Evolutionary conservation across 495 filamentous ascomycete genomes (phyloP).

Genomic region (Daldinia grandis): DNA sequence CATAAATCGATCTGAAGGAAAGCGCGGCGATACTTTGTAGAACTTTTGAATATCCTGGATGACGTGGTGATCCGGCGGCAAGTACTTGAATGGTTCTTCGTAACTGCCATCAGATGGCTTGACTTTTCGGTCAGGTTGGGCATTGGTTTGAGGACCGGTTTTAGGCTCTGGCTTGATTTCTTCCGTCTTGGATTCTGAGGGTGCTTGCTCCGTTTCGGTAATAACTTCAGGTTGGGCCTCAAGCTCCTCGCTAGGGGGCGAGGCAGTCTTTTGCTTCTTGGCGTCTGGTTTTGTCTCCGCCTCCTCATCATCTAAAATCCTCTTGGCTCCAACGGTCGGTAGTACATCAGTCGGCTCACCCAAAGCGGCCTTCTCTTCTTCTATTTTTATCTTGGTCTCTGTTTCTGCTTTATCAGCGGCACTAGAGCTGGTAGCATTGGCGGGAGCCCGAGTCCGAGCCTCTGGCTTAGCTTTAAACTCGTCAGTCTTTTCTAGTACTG

Average conservation of each 20-base stretch:
- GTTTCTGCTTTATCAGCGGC: conserved; percentile 43
- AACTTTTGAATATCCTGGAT: conserved; percentile 78
- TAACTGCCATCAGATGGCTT: conserved; percentile 45
- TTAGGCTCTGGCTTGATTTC: conserved; percentile 30
- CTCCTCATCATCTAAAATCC: conserved; percentile 45
- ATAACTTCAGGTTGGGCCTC: conserved; percentile 27
- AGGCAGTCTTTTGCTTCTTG: conserved; percentile 40
- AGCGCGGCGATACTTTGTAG: conserved; percentile 81
- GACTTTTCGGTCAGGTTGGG: conserved; percentile 37
- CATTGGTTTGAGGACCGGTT: conserved; percentile 15
- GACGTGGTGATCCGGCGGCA: conserved; percentile 74
- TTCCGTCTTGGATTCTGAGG: conserved; percentile 17
- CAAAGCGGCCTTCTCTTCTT: conserved; percentile 44
- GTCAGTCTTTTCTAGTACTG: conserved; percentile 86
- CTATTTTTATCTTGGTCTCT: conserved; percentile 53
- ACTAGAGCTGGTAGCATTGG: conserved; percentile 49
- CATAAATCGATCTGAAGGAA: conserved; percentile 91
- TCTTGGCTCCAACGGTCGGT: conserved; percentile 43
- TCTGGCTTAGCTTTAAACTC: conserved; percentile 89
- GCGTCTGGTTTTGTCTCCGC: conserved; percentile 39
- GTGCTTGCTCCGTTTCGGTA: conserved; percentile 24
- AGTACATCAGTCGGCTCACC: conserved; percentile 46
- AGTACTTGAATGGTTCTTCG: conserved; percentile 93
- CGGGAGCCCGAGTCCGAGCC: conserved; percentile 60
- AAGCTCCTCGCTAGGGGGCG: conserved; percentile 24